Conservation (phyloP, 441 rosid species). For the Croton setiger region DNA sequence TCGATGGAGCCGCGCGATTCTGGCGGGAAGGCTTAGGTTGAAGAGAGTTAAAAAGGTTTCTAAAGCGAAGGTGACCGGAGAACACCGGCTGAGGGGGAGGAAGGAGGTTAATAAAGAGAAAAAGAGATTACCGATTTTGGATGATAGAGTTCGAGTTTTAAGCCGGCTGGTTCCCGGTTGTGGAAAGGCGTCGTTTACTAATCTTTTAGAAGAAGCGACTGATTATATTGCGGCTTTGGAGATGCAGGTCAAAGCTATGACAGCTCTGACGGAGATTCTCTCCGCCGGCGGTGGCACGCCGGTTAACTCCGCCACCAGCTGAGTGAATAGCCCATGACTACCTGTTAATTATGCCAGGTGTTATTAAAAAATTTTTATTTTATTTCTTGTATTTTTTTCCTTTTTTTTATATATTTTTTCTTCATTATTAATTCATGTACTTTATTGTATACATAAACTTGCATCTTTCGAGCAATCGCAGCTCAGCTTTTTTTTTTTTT, state of each 20-base stretch:
- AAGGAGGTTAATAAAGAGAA: constrained; percentile 41
- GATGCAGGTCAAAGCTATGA: constrained; percentile 93
- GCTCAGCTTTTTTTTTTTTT: neutral
- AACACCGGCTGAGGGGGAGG: constrained; percentile 52
- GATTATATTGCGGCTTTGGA: constrained; percentile 92
- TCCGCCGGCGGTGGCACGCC: constrained; percentile 25
- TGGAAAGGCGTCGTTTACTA: constrained; percentile 67
- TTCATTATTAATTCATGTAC: constrained; percentile 29
- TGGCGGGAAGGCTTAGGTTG: constrained; percentile 53
- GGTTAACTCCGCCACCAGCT: neutral
- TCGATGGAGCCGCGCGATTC: constrained; percentile 90
- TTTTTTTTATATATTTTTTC: neutral
- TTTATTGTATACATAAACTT: constrained; percentile 30
- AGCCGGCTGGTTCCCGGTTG: constrained; percentile 96
- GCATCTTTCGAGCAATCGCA: neutral
- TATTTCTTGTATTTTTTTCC: neutral
- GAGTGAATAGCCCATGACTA: constrained; percentile 1
- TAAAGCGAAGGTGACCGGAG: constrained; percentile 28
- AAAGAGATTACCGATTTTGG: constrained; percentile 53
- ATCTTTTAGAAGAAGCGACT: constrained; percentile 70
- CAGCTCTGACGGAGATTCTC: constrained; percentile 53
- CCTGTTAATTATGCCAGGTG: constrained; percentile 26
- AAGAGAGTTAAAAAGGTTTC: constrained; percentile 41
- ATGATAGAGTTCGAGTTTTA: constrained; percentile 53
- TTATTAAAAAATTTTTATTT: constrained; percentile 15